Conservation (phyloP, 805 yeast species). For the Candida alai region DNA sequence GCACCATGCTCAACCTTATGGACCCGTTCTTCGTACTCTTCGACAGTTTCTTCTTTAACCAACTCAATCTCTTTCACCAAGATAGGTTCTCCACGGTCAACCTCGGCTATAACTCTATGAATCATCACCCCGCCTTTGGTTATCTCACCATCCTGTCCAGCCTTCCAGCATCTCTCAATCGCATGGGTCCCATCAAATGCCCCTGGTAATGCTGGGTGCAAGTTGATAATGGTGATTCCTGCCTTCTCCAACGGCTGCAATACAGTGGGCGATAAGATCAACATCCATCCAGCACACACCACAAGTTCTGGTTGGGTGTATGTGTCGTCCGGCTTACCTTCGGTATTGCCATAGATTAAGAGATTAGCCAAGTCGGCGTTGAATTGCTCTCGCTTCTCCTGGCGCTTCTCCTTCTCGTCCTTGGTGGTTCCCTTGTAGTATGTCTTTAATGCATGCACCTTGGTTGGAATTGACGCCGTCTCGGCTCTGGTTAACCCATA, state of each 20-base stretch:
- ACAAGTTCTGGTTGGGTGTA: constrained; percentile 71
- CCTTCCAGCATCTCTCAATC: constrained; percentile 93
- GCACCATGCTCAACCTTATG: constrained; percentile 85
- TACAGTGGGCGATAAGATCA: constrained; percentile 78
- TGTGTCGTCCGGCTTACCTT: constrained; percentile 23
- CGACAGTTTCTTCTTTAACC: constrained; percentile 68
- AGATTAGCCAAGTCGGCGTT: constrained; percentile 74
- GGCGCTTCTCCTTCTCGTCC: constrained; percentile 56
- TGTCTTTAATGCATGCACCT: constrained; percentile 62
- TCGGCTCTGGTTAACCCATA: constrained; percentile 81
- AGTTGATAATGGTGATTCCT: constrained; percentile 76
- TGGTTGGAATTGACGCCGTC: constrained; percentile 65
- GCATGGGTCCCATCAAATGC: constrained; percentile 97
- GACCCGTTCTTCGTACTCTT: constrained; percentile 76
- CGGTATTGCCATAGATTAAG: constrained; percentile 48
- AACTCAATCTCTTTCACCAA: constrained; percentile 76
- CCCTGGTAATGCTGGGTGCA: constrained; percentile 97
- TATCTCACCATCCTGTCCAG: constrained; percentile 81
- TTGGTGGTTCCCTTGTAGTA: constrained; percentile 77
- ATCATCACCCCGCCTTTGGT: constrained; percentile 90
- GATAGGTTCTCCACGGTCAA: constrained; percentile 89
- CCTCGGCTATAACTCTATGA: constrained; percentile 93
- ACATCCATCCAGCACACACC: constrained; percentile 99
- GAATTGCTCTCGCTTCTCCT: constrained; percentile 61
- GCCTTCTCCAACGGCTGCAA: constrained; percentile 59